Base-by-base conservation (phyloP, 2,329 filamentous ascomycete species). In the Paraphoma chrysanthemicola region DNA sequence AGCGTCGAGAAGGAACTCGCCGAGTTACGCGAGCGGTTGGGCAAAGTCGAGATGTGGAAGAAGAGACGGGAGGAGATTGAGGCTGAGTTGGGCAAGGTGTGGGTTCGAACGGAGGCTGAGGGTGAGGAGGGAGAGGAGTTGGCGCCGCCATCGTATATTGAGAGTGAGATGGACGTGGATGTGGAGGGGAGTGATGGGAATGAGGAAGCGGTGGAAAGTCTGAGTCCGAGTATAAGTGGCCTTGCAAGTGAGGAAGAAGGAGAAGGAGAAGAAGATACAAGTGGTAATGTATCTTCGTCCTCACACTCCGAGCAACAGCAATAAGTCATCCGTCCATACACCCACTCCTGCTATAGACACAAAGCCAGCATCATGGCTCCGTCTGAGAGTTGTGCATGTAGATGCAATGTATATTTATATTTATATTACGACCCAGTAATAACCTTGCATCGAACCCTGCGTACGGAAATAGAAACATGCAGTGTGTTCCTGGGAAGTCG, bases 1-100 rank as follows among this genome's bases (percentile, higher is more conserved):
- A 90, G 91, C 18, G 93, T 97, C 7, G 93, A 97, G 79, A 92
- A 91, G 74, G 95, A 99, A 76, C 81, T 98, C 14, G 86, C 90
- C 48, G 92, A 97, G 64, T 83, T 99, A 43, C 87, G 89, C 30
- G 92, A 94, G 74, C 85, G 90, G 23, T 80, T 99, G 7, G 84
- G 87, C 10, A 89, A 92, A 77, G 94, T 98, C 0, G 90, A 94
- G 51, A 85, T 88, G 67, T 96, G 92, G 92, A 92, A 94, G 81
- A 79, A 80, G 63, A 85, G 95, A 48, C 86, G 88, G 36, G 84
- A 87, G 48, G 90, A 93, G 75, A 96, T 99, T 68, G 93, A 98
- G 69, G 78, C 79, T 43, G 94, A 99, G 79, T 80, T 99, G 56
- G 87, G 77, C 42, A 82, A 82, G 62, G 87, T 89, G 5, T 88